phyloP scores from a whole-genome alignment of 495 filamentous ascomycete genomes.

The Tirmania nivea region DNA sequence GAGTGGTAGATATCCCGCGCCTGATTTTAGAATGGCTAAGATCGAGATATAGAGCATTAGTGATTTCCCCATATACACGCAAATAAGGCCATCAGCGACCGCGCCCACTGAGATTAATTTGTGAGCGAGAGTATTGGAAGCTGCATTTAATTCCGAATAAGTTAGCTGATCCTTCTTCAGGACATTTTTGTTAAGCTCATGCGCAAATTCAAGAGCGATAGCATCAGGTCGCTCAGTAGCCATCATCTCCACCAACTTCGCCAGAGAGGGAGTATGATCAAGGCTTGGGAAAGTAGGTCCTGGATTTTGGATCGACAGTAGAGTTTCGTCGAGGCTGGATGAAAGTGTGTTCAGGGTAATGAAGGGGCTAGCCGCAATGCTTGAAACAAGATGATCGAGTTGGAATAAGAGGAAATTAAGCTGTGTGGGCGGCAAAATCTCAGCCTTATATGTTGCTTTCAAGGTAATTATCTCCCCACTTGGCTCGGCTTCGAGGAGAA shows the following conservation, averaged over 20 bases:
- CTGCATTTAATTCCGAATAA: constrained; percentile 38
- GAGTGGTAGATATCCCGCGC: constrained; percentile 53
- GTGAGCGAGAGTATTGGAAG: constrained; percentile 42
- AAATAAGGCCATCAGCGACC: constrained; percentile 32
- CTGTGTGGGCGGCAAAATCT: constrained; percentile 29
- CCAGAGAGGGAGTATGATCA: constrained; percentile 21
- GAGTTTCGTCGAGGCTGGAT: constrained; percentile 18
- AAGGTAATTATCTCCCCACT: constrained; percentile 20
- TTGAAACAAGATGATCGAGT: constrained; percentile 29
- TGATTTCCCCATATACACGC: constrained; percentile 50
- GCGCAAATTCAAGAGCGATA: constrained; percentile 38
- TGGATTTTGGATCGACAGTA: constrained; percentile 36
- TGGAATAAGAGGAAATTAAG: constrained; percentile 33
- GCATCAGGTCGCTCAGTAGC: constrained; percentile 27
- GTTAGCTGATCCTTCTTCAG: constrained; percentile 26
- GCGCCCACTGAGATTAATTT: constrained; percentile 28
- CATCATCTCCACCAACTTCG: constrained; percentile 31
- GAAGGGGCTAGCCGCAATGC: constrained; percentile 25
- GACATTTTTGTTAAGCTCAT: constrained; percentile 20
- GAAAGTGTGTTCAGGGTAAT: constrained; percentile 2
- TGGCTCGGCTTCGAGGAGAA: constrained; percentile 53
- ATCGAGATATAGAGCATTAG: constrained; percentile 44
- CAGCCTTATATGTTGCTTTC: constrained; percentile 31
- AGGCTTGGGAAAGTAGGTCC: constrained; percentile 12
- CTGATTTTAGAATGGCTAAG: constrained; percentile 47